Conservation (phyloP, 129 eudicot genomes). For the Artemisia annua region DNA sequence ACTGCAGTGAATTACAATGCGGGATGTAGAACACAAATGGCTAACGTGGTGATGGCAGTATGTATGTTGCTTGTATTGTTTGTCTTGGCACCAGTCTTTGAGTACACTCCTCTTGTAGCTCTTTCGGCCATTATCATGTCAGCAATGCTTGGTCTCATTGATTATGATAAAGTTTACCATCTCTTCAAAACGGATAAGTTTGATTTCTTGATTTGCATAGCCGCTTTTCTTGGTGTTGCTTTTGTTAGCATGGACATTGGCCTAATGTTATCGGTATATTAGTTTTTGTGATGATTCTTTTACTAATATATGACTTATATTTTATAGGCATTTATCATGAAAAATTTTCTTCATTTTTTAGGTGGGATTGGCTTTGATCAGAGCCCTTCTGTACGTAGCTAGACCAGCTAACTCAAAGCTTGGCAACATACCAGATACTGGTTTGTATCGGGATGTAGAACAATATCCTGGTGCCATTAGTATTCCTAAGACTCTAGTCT, state of each 20-base stretch:
- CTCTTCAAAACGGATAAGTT: conserved; percentile 83
- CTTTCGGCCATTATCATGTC: conserved; percentile 92
- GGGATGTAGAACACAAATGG: conserved; percentile 75
- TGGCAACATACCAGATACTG: conserved; percentile 58
- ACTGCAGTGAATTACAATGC: conserved; percentile 90
- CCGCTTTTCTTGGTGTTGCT: conserved; percentile 76
- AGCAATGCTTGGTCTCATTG: conserved; percentile 89
- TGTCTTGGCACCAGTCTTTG: conserved; percentile 80
- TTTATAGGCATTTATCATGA: neutral
- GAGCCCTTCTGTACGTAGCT: conserved; percentile 73
- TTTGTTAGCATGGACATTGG: conserved; percentile 92
- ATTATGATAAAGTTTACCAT: conserved; percentile 62
- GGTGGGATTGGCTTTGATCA: conserved; percentile 67
- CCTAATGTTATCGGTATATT: conserved; percentile 71
- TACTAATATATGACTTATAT: neutral
- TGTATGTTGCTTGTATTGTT: conserved; percentile 77
- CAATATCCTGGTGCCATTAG: conserved; percentile 64
- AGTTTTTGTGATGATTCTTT: neutral
- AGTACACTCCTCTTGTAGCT: conserved; percentile 87
- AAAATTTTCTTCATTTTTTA: conserved; percentile 5
- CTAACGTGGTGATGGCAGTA: conserved; percentile 77
- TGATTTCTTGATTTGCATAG: conserved; percentile 79
- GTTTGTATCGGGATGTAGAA: conserved; percentile 70
- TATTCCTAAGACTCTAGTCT: conserved; percentile 49
- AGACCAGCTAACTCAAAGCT: conserved; percentile 78